Conservation (phyloP, 2,329 filamentous ascomycete genomes). For the Zasmidium cellare region DNA sequence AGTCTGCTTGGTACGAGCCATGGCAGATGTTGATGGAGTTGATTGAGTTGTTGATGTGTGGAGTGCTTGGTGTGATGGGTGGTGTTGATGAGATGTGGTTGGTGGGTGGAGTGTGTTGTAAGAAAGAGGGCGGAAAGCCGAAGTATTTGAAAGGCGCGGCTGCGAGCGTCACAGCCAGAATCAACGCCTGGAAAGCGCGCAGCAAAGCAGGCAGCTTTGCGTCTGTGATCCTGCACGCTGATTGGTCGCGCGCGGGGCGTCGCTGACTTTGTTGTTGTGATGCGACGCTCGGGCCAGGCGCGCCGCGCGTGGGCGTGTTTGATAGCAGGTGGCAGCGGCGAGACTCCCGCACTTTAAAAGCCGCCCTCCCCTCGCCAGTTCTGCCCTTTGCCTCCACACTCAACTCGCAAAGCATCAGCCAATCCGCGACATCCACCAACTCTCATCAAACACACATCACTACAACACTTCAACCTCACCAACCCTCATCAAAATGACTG, state of each 20-base stretch:
- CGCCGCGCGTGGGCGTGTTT: conserved; percentile 1
- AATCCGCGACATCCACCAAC: conserved; percentile 25
- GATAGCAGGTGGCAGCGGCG: neutral
- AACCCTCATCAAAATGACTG: conserved; percentile 50
- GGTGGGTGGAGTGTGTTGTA: conserved; percentile 17
- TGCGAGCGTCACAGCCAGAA: neutral
- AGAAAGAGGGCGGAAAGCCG: conserved; percentile 17
- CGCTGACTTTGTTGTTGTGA: conserved; percentile 1
- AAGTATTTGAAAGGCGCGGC: neutral
- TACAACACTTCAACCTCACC: conserved; percentile 18
- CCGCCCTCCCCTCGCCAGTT: conserved; percentile 1
- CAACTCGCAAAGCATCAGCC: conserved; percentile 21
- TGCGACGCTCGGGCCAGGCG: neutral
- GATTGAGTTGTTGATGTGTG: conserved; percentile 22
- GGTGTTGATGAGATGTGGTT: conserved; percentile 19
- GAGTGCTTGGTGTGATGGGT: conserved; percentile 20
- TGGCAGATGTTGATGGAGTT: conserved; percentile 36
- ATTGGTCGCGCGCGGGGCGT: conserved; percentile 1
- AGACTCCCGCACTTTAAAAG: conserved; percentile 4
- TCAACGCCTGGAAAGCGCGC: conserved; percentile 2
- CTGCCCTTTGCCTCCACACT: conserved; percentile 10
- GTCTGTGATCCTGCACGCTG: neutral
- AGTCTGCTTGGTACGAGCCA: conserved; percentile 59
- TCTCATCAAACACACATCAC: conserved; percentile 23
- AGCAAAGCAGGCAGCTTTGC: neutral